Base-by-base conservation (phyloP, 768 basidiomycete genomes). In the Pulveroboletus sp. region DNA sequence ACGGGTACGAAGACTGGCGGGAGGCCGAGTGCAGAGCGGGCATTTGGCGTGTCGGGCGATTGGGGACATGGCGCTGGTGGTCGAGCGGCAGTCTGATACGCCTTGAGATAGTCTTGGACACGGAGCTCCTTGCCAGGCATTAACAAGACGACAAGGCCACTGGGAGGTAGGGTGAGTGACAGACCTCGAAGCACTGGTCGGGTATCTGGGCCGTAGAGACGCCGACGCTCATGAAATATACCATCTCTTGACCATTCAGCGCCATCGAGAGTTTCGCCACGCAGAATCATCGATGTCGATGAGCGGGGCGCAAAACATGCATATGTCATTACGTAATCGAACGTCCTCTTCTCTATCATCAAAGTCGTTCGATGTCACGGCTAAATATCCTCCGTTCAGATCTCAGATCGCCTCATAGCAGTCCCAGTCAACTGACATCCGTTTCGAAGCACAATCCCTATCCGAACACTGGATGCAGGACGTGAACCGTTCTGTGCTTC, bases 1-100 rank as follows among this genome's bases (percentile, higher is more conserved):
- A 58, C 57, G 22, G 83, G 80, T 26, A 76, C 67, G 61, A 83
- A 83, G 16, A 78, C 64, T 0, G 76, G 76, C 1, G 78, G 74
- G 0, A 84, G 71, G 29, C 73, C 71, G 19, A 79, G 60, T 0
- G 76, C 69, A 11, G 63, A 53, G 9, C 82, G 76, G 31, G 71
- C 71, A n/a, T 49, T 57, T 2, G 72, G 68, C 17, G 70, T 71
- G n/a, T 69, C 63, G 0, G 83, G 83, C 4, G 71, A 62, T 44
- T 67, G 70, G 0, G 81, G 77, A 31, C 71, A 73, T 9, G 81
- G 79, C 14, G 45, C 57, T 4, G 83, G 83, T 5, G 77, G 72
- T 34, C 65, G 59, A 14, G 77, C 74, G 0, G 78, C 79, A 1
- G 72, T 54, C 24, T 55, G 61, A 56, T 79, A 83, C 1, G 77